Conservation (phyloP, 768 basidiomycete genomes). For the Trametes sanguinea region DNA sequence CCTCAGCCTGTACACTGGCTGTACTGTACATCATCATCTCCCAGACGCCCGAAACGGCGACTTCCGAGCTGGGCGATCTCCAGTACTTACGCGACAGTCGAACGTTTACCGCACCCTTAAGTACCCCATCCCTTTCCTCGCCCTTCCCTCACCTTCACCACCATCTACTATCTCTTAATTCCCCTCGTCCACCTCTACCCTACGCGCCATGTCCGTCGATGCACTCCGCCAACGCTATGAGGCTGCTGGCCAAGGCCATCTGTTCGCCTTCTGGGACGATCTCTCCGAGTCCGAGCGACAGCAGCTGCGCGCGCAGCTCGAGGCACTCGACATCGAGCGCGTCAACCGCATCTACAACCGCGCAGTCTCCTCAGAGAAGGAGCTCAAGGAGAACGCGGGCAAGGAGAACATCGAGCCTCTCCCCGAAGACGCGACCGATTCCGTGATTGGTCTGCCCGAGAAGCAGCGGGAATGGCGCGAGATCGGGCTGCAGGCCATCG, state of each 20-base stretch:
- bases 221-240: conserved; percentile 64
- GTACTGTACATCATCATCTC: neutral
- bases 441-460: conserved; percentile 51
- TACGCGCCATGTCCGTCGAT: conserved; percentile 56
- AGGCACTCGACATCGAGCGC: conserved; percentile 80
- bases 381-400: conserved; percentile 41
- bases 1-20: conserved; percentile 2
- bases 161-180: conserved; percentile 1
- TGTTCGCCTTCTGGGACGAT: conserved; percentile 83
- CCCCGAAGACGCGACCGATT: conserved; percentile 73
- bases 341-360: conserved; percentile 87
- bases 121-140: neutral
- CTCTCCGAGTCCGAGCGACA: conserved; percentile 66
- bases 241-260: conserved; percentile 83
- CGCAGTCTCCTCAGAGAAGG: conserved; percentile 68
- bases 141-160: neutral
- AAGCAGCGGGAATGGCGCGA: conserved; percentile 75
- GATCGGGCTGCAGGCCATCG: conserved; percentile 79
- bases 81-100: neutral
- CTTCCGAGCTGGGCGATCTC: conserved; percentile 16
- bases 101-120: neutral
- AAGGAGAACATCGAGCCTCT: conserved; percentile 74
- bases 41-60: conserved; percentile 15
- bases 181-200: neutral
- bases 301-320: conserved; percentile 70